Evolutionary conservation across 345 rosid genomes (phyloP), one percentile per base, ranked within the genome.

Genomic region (Combretum micranthum): DNA sequence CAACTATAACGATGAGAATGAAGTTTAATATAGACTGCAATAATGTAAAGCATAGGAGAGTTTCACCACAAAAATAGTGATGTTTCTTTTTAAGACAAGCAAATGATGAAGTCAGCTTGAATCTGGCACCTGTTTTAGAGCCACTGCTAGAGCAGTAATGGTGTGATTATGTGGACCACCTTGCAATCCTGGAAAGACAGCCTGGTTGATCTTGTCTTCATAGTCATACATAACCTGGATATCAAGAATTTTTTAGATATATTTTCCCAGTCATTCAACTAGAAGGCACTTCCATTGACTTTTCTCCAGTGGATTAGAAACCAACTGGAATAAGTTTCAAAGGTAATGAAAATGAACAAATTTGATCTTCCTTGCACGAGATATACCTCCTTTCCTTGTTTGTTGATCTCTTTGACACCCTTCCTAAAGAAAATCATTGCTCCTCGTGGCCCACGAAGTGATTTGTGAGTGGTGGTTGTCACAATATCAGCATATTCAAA

Each of bases 91-190:
- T 4, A 32, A 32, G 39, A 1, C 9, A 32, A 32, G 52, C n/a
- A 49, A 4, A 49, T 13, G 21, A 18, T 51, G 54, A 19, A 25
- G 23, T 8, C 3, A 52, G 15, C 32, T 18, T 20, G 4, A 44
- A 49, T 23, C 44, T 42, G 13, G 47, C 53, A 88, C 96, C 95
- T 92, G 98, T 69, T 84, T 88, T 52, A 92, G 72, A 54, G 96
- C 90, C 67, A 92, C 98, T 21, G 98, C 98, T 60, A 91, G 76
- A 65, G 87, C 98, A 26, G 92, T 13, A 54, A 91, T 91, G 19
- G 98, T 91, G 74, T 91, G 96, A 64, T 91, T 91, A 71, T 91
- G 98, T 12, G 98, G 98, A 62, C 98, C 98, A 53, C 98, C 98
- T 74, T 91, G 98, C 63, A 91, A 79, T 63, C 98, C 98, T 48